Percentiles rank a stretch among this genome's conserved stretches.
Conservation (phyloP, 768 basidiomycete genomes). For the Lactifluus piperatus region DNA sequence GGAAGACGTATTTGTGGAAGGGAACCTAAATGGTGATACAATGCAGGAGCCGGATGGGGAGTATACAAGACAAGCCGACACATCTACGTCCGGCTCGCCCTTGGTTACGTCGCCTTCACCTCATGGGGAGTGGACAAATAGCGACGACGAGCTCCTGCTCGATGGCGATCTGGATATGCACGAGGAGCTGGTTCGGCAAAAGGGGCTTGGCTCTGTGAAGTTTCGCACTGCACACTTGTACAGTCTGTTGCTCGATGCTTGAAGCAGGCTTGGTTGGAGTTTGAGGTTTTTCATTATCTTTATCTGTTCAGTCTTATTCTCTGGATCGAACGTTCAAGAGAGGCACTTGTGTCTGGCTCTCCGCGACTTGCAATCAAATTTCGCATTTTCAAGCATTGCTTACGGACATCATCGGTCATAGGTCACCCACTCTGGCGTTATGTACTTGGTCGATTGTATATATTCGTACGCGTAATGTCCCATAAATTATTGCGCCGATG, state of each 20-base stretch:
- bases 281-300: not conserved
- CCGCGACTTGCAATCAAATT: too few relatives aligned
- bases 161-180: not conserved
- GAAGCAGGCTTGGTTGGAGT: not conserved
- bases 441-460: too few relatives aligned
- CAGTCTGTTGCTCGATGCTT: conserved; percentile 3
- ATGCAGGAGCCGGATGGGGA: not conserved
- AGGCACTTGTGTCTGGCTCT: not conserved
- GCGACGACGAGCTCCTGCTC: conserved; percentile 5
- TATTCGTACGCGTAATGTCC: too few relatives aligned
- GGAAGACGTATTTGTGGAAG: not conserved
- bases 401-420: too few relatives aligned
- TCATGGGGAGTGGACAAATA: conserved; percentile 1
- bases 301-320: not conserved
- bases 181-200: conserved; percentile 4
- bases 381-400: too few relatives aligned
- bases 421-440: too few relatives aligned
- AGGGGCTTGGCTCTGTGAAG: conserved; percentile 5
- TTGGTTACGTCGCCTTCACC: not conserved
- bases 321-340: not conserved
- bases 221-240: conserved; percentile 13
- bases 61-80: not conserved
- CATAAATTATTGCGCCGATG: too few relatives aligned
- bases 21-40: not conserved
- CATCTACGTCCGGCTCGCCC: not conserved